Percentiles rank a stretch among this genome's conserved stretches.
Evolutionary conservation across 2,329 filamentous ascomycete species (phyloP).

Genomic region (Beauveria rudraprayagi): DNA sequence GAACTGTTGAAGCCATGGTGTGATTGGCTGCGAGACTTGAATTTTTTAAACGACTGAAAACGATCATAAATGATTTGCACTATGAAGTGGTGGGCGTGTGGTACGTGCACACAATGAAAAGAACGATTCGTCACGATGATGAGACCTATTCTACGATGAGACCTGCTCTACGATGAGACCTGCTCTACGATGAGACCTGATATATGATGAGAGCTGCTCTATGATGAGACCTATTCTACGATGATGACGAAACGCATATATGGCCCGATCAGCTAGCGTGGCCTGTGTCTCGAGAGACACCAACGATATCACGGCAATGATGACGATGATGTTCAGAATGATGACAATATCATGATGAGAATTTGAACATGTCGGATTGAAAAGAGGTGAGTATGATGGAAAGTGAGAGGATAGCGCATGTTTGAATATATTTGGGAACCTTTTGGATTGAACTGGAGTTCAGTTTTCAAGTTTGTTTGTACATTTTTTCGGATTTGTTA

Average conservation of each 20-base stretch:
- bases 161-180: not conserved
- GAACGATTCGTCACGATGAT: not conserved
- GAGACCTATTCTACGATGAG: not conserved
- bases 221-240: not conserved
- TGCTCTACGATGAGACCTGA: not conserved
- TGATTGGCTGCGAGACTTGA: conserved; percentile 14
- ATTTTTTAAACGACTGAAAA: not conserved
- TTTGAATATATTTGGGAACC: not conserved
- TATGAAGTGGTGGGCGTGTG: too few relatives aligned
- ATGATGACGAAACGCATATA: conserved; percentile 1
- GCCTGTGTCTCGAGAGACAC: not conserved
- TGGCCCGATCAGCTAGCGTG: not conserved
- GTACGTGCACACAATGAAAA: not conserved
- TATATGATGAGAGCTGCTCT: too few relatives aligned
- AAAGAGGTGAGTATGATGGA: not conserved
- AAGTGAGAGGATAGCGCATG: not conserved
- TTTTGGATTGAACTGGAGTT: not conserved
- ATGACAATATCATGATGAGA: not conserved
- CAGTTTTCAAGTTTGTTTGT: not conserved
- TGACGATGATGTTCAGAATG: not conserved
- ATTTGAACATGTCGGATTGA: not conserved
- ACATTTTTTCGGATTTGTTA: not conserved
- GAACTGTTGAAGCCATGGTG: conserved; percentile 20
- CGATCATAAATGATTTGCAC: not conserved
- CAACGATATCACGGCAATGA: not conserved